Conservation (phyloP, 2,329 filamentous ascomycete species). For the Neofusicoccum sp. region DNA sequence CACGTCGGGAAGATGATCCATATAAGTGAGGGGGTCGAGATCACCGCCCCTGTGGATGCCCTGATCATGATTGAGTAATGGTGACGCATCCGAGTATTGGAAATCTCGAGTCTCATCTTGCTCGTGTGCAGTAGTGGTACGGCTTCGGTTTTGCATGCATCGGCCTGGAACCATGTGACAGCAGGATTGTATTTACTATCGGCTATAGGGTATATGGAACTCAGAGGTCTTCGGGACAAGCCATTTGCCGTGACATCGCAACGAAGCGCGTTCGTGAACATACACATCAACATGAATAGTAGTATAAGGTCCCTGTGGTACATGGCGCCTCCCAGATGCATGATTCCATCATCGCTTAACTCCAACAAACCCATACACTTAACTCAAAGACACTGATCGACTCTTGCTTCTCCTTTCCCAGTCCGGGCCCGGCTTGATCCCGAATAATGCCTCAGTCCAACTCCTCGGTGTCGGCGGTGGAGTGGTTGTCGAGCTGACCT, state of each 20-base stretch:
- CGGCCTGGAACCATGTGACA: constrained; percentile 2
- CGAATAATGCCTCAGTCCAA: constrained; percentile 18
- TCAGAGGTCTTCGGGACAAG: background rate
- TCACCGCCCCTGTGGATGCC: no score
- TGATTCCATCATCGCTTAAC: background rate
- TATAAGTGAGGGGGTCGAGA: no score
- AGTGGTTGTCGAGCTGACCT: constrained; percentile 7
- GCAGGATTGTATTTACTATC: constrained; percentile 16
- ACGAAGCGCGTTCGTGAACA: constrained; percentile 15
- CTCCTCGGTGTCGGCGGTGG: constrained; percentile 17
- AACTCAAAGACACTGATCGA: constrained; percentile 15
- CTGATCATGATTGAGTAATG: no score
- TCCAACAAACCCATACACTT: constrained; percentile 4
- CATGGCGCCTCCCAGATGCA: constrained; percentile 15
- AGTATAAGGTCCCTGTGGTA: constrained; percentile 4
- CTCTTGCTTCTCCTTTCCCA: constrained; percentile 12
- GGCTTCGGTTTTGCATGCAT: no score
- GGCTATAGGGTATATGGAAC: constrained; percentile 12
- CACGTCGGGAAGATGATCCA: no score
- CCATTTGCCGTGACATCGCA: constrained; percentile 13
- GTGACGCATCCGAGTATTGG: no score
- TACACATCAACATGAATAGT: constrained; percentile 14
- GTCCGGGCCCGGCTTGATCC: constrained; percentile 18
- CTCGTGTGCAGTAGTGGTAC: no score
- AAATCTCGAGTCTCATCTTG: no score